Base-by-base conservation (phyloP, 1,284 basidiomycete genomes). In the Fomitopsis schrenkii region DNA sequence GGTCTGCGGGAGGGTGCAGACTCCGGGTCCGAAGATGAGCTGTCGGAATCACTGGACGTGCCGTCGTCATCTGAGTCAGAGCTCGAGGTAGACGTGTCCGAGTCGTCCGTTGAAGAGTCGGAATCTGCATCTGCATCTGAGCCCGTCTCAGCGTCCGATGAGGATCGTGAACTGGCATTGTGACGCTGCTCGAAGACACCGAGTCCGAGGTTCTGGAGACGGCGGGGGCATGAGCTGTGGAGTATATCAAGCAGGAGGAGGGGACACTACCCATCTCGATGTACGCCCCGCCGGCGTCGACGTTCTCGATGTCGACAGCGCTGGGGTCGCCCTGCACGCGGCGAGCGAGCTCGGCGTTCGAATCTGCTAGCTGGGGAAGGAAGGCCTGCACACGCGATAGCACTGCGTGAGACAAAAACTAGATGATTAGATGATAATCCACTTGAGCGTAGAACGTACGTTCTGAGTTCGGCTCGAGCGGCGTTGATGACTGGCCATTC, bases 241-340 rank as follows among this genome's bases (percentile, higher is more conserved):
- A 19, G 15, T 14, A 50, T 15, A 30, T 44, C 9, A 12, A 36
- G 10, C 5, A 33, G 30, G 10, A 44, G 19, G 59, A 50, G 33
- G 46, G 15, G 30, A 52, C 45, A 70, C 81, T 58, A 57, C 86
- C 87, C 87, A 90, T 89, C 68, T 88, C 81, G 62, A 90, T 86
- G 67, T 86, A 84, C 59, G 72, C 77, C 59, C 77, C 76, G 30
- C 76, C 76, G 22, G 75, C 76, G 8, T 72, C 70, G 22, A 89
- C 65, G 58, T 84, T 79, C 69, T 90, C 88, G 46, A 90, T 87
- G 66, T 90, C 83, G 26, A 89, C 75, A 64, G 83, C 85, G 17
- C 71, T 69, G 0, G 86, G 85, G 62, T 85, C 79, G 44, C 73
- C 71, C 60, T 79, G 72, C 6, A 74, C 75, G 33, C 76, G 74